phyloP scores from a whole-genome alignment of 768 basidiomycete species.

The Boletus tomentosulus region DNA sequence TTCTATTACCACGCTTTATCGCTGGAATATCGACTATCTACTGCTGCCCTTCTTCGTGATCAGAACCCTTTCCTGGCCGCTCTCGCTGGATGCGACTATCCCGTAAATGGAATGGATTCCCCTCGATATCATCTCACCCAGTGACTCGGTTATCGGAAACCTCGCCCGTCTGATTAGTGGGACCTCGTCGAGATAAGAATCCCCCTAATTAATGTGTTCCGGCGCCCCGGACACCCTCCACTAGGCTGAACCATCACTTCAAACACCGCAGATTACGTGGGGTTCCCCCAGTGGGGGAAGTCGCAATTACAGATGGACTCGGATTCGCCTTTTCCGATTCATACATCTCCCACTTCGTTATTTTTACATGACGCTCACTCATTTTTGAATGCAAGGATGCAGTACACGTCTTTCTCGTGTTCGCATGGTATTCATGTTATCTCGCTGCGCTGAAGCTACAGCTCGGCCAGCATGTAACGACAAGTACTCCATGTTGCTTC shows the following conservation, averaged over 20 bases:
- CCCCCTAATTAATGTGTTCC: slow-evolving; percentile 4
- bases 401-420: too few species aligned
- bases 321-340: slow-evolving; percentile 41
- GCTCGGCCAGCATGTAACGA: not conserved
- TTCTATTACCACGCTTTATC: slow-evolving; percentile 44
- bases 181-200: slow-evolving; percentile 32
- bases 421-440: slow-evolving; percentile 4
- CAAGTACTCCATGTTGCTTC: too few species aligned
- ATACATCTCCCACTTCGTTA: slow-evolving; percentile 54
- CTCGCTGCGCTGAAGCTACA: not conserved
- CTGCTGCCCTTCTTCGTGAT: slow-evolving; percentile 37
- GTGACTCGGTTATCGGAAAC: not conserved
- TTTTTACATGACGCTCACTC: too few species aligned
- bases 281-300: slow-evolving; percentile 6
- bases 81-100: slow-evolving; percentile 69
- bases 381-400: too few species aligned
- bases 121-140: slow-evolving; percentile 50
- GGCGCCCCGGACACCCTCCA: too few species aligned
- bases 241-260: slow-evolving; percentile 24
- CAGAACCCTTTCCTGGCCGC: slow-evolving; percentile 69
- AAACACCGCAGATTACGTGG: slow-evolving; percentile 32
- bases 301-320: slow-evolving; percentile 19
- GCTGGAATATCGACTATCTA: slow-evolving; percentile 69
- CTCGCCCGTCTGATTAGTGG: slow-evolving; percentile 40
- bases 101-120: slow-evolving; percentile 59